Evolutionary conservation across 1,139 yeast genomes (phyloP), one percentile per base, ranked within the genome.

Genomic region (Kazachstania sp.): DNA sequence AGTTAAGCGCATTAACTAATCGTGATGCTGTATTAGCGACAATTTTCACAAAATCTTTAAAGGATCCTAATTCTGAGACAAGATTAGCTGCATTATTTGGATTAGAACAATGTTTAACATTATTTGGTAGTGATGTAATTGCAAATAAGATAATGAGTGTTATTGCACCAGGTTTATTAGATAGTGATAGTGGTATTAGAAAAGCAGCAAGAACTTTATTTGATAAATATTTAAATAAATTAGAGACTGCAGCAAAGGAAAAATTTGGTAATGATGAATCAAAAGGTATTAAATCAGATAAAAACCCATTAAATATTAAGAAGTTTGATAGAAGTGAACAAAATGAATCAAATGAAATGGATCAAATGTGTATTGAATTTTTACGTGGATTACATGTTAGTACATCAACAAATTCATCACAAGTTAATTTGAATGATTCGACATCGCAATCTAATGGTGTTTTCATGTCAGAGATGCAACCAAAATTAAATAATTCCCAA

Each of bases 111-210:
- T 75, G 86, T 20, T 70, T 81, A 29, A 81, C 80, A 8, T 78
- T 75, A 44, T 88, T 88, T 58, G 70, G 83, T 0, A 80, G 88
- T 3, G 85, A 79, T 28, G 85, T 88, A 45, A 82, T 88, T 48
- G 86, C 95, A 52, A 78, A 81, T 34, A 86, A 83, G 60, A 77
- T 90, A n/a, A 67, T 92, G 51, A 94, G 95, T 0, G 87, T 88
- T 6, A 75, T 92, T 50, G 90, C 95, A 0, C 86, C 94, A 1
- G 79, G 92, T 0, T 70, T 92, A 50, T 74, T 92, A 65, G 98
- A 92, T 62, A 75, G 72, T 48, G 82, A 83, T 48, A 73, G 78
- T 1, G 74, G 77, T 47, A 92, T 90, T 1, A 72, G 97, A 48
- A 65, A 65, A 1, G 86, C 83, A 58, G 95, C 97, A 0, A 78